Percentiles rank a stretch among this genome's conserved stretches.
Conservation (phyloP, 345 rosid species). For the Murraya koenigii region DNA sequence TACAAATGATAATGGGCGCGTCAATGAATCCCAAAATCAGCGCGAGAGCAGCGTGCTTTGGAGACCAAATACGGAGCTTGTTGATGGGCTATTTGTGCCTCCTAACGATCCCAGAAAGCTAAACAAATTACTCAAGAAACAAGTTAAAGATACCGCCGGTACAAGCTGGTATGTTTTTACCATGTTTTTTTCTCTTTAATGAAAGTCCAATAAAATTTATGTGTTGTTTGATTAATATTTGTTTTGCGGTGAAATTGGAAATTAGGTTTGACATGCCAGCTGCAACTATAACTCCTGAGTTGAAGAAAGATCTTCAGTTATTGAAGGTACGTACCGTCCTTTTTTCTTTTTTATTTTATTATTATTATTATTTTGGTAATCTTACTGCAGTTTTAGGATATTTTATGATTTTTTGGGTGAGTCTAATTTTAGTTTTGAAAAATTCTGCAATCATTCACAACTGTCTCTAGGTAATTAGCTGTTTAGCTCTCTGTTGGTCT, state of each 20-base stretch:
- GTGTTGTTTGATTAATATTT: constrained; percentile 4
- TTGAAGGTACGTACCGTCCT: constrained; percentile 56
- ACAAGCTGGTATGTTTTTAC: constrained; percentile 47
- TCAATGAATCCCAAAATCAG: constrained; percentile 12
- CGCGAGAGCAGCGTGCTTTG: constrained; percentile 46
- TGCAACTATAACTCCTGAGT: constrained; percentile 72
- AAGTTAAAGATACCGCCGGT: constrained; percentile 71
- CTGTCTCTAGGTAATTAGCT: not conserved
- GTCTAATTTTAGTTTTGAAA: not conserved
- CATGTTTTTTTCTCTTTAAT: not conserved
- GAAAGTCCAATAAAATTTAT: not conserved
- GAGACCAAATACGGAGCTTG: constrained; percentile 56
- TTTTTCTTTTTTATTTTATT: not conserved
- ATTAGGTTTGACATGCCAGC: constrained; percentile 96
- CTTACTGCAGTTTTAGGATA: not conserved
- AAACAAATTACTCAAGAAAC: constrained; percentile 62
- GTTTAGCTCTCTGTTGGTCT: not conserved
- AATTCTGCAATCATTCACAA: not conserved
- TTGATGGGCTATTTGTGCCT: constrained; percentile 80
- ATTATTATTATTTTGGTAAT: not conserved
- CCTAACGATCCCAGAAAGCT: constrained; percentile 69
- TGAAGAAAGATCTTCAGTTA: constrained; percentile 84
- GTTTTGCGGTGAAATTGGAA: not conserved
- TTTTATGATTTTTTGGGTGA: not conserved
- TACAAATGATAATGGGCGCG: constrained; percentile 1